Evolutionary conservation across 2,329 filamentous ascomycete species (phyloP), one percentile per base, ranked within the genome.

Genomic region (Talaromyces sp.): DNA sequence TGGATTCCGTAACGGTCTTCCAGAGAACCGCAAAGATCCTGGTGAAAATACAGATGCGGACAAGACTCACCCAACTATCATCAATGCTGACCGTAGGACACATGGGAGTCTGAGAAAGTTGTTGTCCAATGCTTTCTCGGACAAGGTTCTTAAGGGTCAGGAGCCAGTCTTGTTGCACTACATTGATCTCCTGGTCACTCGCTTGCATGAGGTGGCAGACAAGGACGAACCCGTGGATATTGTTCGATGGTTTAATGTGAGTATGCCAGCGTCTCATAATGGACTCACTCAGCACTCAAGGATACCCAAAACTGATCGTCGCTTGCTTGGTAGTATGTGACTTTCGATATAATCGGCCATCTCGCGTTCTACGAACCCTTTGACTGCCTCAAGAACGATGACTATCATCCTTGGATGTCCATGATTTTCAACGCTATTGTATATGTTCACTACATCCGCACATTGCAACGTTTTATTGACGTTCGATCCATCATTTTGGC

Each of bases 321-420:
- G 35, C 7, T n/a, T 42, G 35, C 7, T n/a, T 42, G 11, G 3
- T 42, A 60, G 58, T 60, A 60, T 21, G 58, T 60, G 8, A 72
- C 72, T 11, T 76, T 76, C 61, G 74, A 76, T 46, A 63, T 75
- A 5, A 75, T 75, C 59, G 74, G 74, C 12, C 73, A 75, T 31
- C 66, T 75, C 5, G 67, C 69, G 6, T 75, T 74, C 48, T 72
- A 71, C 6, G 71, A 75, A 54, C 66, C 73, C 0, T 75, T 75
- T 50, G 67, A 69, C 40, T 73, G 72, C 62, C 68, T 75, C 3
- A 64, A 66, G 7, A 55, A 68, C n/a, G 69, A 64, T 33, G 62
- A 66, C 16, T 68, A 70, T 25, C 73, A 75, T 54, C 67, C 66
- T 42, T 75, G 73, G 72, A 68, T 75, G 7, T 57, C 65, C 2